These are phyloP conservation scores for Phytopythium boreale DNA, from an alignment of 352 stramenopile genomes.

Conservation along the genomic window DNA sequence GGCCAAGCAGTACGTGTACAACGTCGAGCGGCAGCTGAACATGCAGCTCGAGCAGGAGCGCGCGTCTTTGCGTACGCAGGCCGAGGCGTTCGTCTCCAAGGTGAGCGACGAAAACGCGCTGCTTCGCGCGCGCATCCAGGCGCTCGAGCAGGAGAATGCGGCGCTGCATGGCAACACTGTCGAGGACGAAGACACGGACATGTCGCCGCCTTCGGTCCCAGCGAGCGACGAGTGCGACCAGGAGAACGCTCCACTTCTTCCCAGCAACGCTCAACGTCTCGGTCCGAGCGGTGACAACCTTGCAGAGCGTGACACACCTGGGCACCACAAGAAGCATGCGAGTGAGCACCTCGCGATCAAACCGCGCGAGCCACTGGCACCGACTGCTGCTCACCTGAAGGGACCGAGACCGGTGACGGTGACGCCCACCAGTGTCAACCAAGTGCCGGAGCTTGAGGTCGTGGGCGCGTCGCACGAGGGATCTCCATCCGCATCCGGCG, in stretches of 20 bases:
- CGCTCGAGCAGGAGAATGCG: constrained; percentile 26
- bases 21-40: constrained; percentile 49
- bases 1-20: constrained; percentile 60
- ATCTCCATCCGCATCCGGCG: neutral
- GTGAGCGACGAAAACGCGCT: constrained; percentile 41
- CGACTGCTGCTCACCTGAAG: neutral
- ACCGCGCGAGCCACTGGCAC: neutral
- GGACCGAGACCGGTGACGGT: neutral
- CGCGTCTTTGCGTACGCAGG: constrained; percentile 34
- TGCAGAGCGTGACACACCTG: too few species aligned
- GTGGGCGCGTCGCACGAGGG: neutral
- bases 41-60: constrained; percentile 50
- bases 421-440: neutral
- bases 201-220: neutral
- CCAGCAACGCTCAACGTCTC: neutral
- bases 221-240: constrained; percentile 12
- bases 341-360: neutral
- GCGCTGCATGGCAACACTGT: constrained; percentile 5
- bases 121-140: constrained; percentile 20
- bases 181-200: constrained; percentile 14
- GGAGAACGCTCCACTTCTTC: neutral
- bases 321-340: neutral
- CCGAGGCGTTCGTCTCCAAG: constrained; percentile 51
- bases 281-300: too few species aligned
- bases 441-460: neutral